Percentiles rank a stretch among this genome's conserved stretches.
Conservation (phyloP, 140 eudicot species). For the Senecio squalidus region DNA sequence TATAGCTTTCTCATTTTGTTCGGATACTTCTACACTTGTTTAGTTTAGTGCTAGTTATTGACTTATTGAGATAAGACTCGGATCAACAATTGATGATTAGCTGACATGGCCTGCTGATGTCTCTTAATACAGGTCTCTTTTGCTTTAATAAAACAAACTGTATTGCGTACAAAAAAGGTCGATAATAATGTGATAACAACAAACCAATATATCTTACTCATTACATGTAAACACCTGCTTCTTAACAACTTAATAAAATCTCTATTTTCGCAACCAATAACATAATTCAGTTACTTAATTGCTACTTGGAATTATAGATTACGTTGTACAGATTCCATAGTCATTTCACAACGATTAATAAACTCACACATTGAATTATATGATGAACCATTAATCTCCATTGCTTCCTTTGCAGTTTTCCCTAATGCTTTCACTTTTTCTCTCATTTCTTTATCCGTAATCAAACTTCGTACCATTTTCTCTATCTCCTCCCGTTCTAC, state of each 20-base stretch:
- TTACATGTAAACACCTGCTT: too few species aligned
- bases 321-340: not conserved
- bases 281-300: not conserved
- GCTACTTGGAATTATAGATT: not conserved
- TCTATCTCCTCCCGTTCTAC: slow-evolving; percentile 54
- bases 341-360: slow-evolving; percentile 18
- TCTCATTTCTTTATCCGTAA: slow-evolving; percentile 34
- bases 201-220: too few species aligned
- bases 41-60: not conserved
- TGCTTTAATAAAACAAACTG: too few species aligned
- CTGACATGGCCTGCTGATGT: too few species aligned
- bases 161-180: not conserved
- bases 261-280: too few species aligned
- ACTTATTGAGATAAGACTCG: too few species aligned
- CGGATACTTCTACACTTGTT: not conserved
- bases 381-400: slow-evolving; percentile 33
- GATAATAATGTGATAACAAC: too few species aligned
- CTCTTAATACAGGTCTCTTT: too few species aligned
- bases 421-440: slow-evolving; percentile 32
- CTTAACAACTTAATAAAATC: too few species aligned
- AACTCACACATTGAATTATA: slow-evolving; percentile 31
- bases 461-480: slow-evolving; percentile 36
- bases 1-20: not conserved
- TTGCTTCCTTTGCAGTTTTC: slow-evolving; percentile 25
- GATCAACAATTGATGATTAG: too few species aligned